Base-by-base conservation (phyloP, 139 green algal genomes). In the Marvania coccoides region DNA sequence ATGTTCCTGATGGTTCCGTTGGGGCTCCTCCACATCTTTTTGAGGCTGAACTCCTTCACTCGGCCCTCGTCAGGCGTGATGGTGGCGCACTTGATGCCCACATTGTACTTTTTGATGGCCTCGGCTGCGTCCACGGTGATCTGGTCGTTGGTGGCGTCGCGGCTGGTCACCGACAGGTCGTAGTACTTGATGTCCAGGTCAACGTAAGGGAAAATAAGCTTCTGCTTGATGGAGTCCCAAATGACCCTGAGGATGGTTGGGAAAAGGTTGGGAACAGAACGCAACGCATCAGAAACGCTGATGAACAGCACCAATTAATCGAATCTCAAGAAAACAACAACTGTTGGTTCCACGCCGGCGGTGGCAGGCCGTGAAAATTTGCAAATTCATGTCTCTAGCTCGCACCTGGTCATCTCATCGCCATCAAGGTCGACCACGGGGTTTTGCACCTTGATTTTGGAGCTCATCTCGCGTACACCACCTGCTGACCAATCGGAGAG, bases 21-120 rank as follows among this genome's bases (percentile, higher is more conserved):
- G 74, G 92, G 92, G 36, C 74, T 85, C 34, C 71, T 84, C 88
- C 87, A 97, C 90, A 97, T 96, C 78, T 90, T 89, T 75, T 97
- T 97, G 19, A 98, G 88, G 7, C 71, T 69, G 53, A 98, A 98
- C 80, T 98, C 92, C 80, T 95, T 81, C 13, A 98, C 92, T 29
- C 92, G 81, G 2, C 81, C 90, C 79, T 98, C 92, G 63, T 98
- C 92, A 2, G 92, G 92, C 0, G 92, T 98, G 83, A 98, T 98
- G 40, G 92, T 98, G 6, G 92, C 92, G 63, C 92, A 98, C 80
- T 98, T 98, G 78, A 98, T 95, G 62, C 93, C 92, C 55, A 97
- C 91, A 24, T 87, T 88, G 70, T 90, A 79, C 66, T 85, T 84
- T 83, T 87, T 73, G 55, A 90, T 91, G 29, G 90, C 90, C 23